These are phyloP conservation scores for Dipteronia sinensis DNA, from an alignment of 345 rosid genomes.

Conservation along the genomic window DNA sequence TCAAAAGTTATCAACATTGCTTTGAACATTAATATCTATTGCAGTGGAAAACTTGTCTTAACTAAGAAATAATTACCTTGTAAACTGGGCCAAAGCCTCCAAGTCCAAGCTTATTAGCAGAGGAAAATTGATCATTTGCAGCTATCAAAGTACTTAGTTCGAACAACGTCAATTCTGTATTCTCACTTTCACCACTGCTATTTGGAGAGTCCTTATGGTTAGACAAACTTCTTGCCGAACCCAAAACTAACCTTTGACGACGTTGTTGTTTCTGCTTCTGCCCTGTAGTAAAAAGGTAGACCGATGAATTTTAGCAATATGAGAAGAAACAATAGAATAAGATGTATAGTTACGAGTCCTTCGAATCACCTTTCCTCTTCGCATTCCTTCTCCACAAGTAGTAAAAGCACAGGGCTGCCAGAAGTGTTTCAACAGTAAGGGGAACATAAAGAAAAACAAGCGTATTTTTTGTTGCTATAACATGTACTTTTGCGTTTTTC, in stretches of 20 bases:
- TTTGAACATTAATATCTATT: too few relatives aligned
- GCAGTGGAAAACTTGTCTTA: not conserved
- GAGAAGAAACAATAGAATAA: not conserved
- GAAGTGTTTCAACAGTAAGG: not conserved
- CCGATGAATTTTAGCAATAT: too few relatives aligned
- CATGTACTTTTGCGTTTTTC: too few relatives aligned
- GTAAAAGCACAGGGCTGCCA: not conserved
- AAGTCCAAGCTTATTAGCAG: conserved; percentile 25
- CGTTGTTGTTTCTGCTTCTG: not conserved
- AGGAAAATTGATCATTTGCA: conserved; percentile 31
- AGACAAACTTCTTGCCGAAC: not conserved
- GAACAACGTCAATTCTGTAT: conserved; percentile 21
- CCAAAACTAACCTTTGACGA: not conserved
- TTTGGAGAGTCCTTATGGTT: not conserved
- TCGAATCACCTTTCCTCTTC: not conserved
- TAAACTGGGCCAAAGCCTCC: conserved; percentile 36
- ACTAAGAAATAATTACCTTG: conserved; percentile 18
- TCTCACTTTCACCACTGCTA: not conserved
- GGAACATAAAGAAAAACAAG: not conserved
- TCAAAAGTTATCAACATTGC: too few relatives aligned
- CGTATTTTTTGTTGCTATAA: not conserved
- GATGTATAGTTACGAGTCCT: not conserved
- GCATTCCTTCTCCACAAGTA: not conserved
- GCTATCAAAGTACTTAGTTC: conserved; percentile 3
- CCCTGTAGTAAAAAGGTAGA: not conserved